Evolutionary conservation across 345 rosid genomes (phyloP).

Genomic region (Boechera retrofracta): DNA sequence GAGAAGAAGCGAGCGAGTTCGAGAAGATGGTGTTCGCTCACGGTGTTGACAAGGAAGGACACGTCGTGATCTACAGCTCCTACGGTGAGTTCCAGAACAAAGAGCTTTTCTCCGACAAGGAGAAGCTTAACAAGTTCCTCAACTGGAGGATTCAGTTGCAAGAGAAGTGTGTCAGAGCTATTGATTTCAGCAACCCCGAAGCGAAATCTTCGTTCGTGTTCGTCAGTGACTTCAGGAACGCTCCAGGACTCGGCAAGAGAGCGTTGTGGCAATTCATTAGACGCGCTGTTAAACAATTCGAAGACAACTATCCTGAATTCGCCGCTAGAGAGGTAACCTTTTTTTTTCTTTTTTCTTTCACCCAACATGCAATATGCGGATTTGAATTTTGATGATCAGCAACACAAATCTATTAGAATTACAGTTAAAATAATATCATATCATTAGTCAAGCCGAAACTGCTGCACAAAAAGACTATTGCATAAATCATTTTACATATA

Average conservation of each 20-base stretch:
- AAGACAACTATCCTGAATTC: slow-evolving; percentile 71
- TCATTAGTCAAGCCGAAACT: neutral
- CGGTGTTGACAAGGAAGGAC: slow-evolving; percentile 79
- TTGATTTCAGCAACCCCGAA: slow-evolving; percentile 66
- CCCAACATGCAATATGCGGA: neutral
- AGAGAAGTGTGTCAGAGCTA: slow-evolving; percentile 77
- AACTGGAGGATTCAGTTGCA: slow-evolving; percentile 85
- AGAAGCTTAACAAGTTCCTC: slow-evolving; percentile 70
- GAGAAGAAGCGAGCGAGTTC: slow-evolving; percentile 53
- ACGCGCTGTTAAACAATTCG: slow-evolving; percentile 71
- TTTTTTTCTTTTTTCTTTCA: too few species aligned
- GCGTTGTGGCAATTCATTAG: slow-evolving; percentile 72
- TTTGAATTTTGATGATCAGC: too few species aligned
- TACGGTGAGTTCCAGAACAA: slow-evolving; percentile 81
- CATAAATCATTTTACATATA: too few species aligned
- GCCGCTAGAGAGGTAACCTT: slow-evolving; percentile 61
- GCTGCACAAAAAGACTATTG: neutral
- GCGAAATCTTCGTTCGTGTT: slow-evolving; percentile 69
- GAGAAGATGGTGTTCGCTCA: slow-evolving; percentile 82
- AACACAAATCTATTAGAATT: neutral
- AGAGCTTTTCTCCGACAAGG: slow-evolving; percentile 73
- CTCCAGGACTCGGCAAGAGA: slow-evolving; percentile 68
- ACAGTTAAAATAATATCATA: neutral
- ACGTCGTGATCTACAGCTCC: slow-evolving; percentile 85
- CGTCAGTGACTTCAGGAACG: slow-evolving; percentile 80